phyloP scores from a whole-genome alignment of 208 protist genomes.

The Leishmania mexicana region DNA sequence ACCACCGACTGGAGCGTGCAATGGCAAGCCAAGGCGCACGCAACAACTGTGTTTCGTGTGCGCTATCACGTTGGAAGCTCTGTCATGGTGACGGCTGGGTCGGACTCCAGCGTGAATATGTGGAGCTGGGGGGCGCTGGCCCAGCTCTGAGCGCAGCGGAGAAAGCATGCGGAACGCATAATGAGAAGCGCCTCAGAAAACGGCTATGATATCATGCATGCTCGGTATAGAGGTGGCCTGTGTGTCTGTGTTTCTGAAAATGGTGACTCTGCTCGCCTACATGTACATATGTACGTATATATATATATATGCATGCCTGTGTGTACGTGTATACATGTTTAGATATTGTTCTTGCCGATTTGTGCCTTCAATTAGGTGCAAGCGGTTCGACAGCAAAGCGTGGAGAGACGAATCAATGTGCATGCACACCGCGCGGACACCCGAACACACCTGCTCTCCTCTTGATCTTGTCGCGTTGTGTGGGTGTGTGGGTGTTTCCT shows the following conservation, averaged over 20 bases:
- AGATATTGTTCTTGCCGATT: not conserved
- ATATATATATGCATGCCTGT: too few species aligned
- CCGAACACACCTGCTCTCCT: not conserved
- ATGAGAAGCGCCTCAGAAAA: not conserved
- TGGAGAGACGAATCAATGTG: not conserved
- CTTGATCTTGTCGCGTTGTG: not conserved
- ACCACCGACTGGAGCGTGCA: conserved; percentile 38
- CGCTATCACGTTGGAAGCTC: conserved; percentile 38
- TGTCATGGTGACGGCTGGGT: conserved; percentile 48
- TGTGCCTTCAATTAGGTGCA: not conserved
- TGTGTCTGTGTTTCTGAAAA: conserved; percentile 28
- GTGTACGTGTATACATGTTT: too few species aligned
- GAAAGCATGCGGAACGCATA: not conserved
- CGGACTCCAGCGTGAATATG: conserved; percentile 56
- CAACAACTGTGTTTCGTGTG: conserved; percentile 57
- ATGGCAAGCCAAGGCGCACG: conserved; percentile 67
- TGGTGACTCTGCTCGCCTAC: not conserved
- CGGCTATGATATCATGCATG: not conserved
- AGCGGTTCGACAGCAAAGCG: not conserved
- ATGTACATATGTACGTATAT: too few species aligned
- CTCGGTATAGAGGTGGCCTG: not conserved
- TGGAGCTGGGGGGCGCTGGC: conserved; percentile 50
- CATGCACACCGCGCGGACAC: not conserved
- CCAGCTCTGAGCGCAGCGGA: conserved; percentile 27
- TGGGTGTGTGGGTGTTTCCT: not conserved